Base-by-base conservation (phyloP, 2,329 filamentous ascomycete genomes). In the Coniochaeta ligniaria region DNA sequence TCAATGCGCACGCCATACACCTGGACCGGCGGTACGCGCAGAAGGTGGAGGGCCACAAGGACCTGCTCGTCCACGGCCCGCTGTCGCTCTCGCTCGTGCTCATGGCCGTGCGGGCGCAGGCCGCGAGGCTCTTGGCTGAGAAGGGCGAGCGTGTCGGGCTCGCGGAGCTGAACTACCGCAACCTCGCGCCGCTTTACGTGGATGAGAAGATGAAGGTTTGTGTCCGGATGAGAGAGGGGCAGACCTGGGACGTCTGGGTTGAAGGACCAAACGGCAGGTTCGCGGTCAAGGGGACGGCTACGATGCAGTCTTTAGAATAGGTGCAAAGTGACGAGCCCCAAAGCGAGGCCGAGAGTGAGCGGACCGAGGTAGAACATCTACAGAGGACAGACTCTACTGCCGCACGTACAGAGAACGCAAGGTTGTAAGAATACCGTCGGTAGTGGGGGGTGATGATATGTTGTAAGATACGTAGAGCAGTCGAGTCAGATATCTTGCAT, bases 1-100 rank as follows among this genome's bases (percentile, higher is more conserved):
- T 92, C 78, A 99, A 99, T 73, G 91, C 92, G 1, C 95, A 99
- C 74, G 80, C 83, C 17, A 97, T 99, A 66, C 95, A 99, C 75
- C 80, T 96, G 24, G 90, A 97, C 72, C 82, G 81, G 1, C 70
- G 80, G 50, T 96, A 91, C 74, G 87, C 86, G 58, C 81, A 82
- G 43, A 77, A 83, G 14, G 77, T 87, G 14, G 95, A 98, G 73
- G 90, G 90, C 12, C 87, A 96, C 71, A 81, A 81, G 6, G 83
- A 87, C 62, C 78, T 92, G 28, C 81, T 98, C 17, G 90, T 98
- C 60, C 95, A 98, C 69, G 95, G 95, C 0, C 94, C 95, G 0
- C 77, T 99, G 59, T 86, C 85, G 1, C 80, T 96, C 45, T 87
- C 88, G 0, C 78, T 98, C 6, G 86, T 97, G 79, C 79, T 96